Percentiles rank a stretch among this genome's conserved stretches.
Evolutionary conservation across 2,329 filamentous ascomycete species (phyloP).

Genomic region (Scytalidium lignicola): DNA sequence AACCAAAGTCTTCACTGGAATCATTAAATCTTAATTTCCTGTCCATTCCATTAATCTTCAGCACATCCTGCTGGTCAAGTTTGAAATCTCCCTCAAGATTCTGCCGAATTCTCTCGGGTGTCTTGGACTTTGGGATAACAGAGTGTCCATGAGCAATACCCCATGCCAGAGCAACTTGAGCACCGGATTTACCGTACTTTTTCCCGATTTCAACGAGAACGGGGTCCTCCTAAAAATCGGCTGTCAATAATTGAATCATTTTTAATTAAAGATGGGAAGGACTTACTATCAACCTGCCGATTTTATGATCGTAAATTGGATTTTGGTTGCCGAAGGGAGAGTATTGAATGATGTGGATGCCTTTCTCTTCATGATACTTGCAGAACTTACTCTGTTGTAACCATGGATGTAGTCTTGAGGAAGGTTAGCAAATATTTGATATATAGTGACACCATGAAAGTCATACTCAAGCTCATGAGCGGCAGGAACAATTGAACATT

Average conservation of each 20-base stretch:
- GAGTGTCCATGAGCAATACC: slow-evolving; percentile 51
- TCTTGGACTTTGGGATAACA: slow-evolving; percentile 60
- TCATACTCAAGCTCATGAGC: slow-evolving; percentile 50
- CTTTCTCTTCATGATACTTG: slow-evolving; percentile 37
- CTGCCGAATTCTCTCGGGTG: slow-evolving; percentile 50
- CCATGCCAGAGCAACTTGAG: slow-evolving; percentile 57
- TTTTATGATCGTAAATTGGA: slow-evolving; percentile 54
- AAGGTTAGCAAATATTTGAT: background rate
- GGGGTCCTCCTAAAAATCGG: slow-evolving; percentile 39
- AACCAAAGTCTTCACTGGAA: slow-evolving; percentile 48
- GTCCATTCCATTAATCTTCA: slow-evolving; percentile 45
- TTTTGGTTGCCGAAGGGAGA: slow-evolving; percentile 56
- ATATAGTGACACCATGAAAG: background rate
- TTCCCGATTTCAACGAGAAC: slow-evolving; percentile 48
- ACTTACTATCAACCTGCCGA: slow-evolving; percentile 32
- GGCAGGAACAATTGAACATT: slow-evolving; percentile 44
- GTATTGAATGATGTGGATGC: slow-evolving; percentile 39
- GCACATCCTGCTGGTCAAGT: slow-evolving; percentile 50
- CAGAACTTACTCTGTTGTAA: slow-evolving; percentile 45
- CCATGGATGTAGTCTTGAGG: slow-evolving; percentile 39
- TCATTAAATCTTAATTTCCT: slow-evolving; percentile 61
- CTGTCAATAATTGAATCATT: background rate
- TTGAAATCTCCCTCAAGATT: slow-evolving; percentile 63
- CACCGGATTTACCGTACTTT: slow-evolving; percentile 49
- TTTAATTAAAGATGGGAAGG: background rate